A percentile compares a stretch with the other conserved stretches of the same genome.
phyloP scores from a whole-genome alignment of 495 filamentous ascomycete species.

The Entonaema liquescens region DNA sequence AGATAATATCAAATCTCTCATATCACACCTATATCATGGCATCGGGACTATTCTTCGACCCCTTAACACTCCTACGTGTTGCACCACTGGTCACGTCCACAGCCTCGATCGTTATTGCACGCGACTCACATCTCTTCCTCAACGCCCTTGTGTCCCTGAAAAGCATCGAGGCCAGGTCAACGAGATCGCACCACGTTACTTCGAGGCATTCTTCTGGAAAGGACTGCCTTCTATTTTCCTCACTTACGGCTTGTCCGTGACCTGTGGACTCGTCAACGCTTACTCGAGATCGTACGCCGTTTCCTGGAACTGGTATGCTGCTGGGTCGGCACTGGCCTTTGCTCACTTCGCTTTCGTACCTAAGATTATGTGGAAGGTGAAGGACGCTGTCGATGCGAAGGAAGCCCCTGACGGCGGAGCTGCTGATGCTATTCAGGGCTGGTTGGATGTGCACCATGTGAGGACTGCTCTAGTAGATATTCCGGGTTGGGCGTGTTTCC shows the following conservation, averaged over 20 bases:
- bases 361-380: constrained; percentile 39
- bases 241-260: constrained; percentile 36
- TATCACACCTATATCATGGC: constrained; percentile 41
- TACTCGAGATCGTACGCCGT: constrained; percentile 22
- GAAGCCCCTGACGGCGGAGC: constrained; percentile 24
- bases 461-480: constrained; percentile 38
- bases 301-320: constrained; percentile 41
- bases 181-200: constrained; percentile 41
- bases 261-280: constrained; percentile 36
- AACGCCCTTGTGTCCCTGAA: constrained; percentile 27
- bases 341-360: constrained; percentile 43
- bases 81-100: constrained; percentile 54
- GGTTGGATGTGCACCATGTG: constrained; percentile 38
- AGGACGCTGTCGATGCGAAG: constrained; percentile 32
- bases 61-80: constrained; percentile 47
- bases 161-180: constrained; percentile 31
- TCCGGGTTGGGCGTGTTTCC: constrained; percentile 43
- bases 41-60: constrained; percentile 52
- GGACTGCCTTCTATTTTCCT: constrained; percentile 36
- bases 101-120: constrained; percentile 48
- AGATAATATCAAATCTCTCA: background rate
- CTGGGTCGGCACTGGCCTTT: constrained; percentile 33
- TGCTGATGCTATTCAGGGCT: constrained; percentile 23
- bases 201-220: constrained; percentile 43
- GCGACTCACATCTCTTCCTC: constrained; percentile 49